Conservation (phyloP, 352 stramenopile species). For the Globisporangium lucens region DNA sequence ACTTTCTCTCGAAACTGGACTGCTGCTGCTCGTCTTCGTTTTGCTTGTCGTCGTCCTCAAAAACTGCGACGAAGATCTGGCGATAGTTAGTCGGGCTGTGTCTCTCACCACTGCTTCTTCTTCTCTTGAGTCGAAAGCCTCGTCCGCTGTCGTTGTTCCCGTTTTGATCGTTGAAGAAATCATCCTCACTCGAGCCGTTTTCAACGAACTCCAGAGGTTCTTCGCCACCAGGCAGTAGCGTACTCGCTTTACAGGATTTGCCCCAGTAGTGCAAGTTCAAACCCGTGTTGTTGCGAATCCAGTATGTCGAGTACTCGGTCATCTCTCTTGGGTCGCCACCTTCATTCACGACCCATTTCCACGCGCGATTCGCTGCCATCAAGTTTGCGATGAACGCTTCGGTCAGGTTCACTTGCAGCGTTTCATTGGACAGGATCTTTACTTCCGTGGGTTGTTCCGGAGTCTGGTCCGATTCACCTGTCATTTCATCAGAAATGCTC, state of each 20-base stretch:
- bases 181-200: not conserved
- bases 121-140: not conserved
- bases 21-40: slow-evolving; percentile 21
- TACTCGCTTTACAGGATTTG: slow-evolving; percentile 47
- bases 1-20: slow-evolving; percentile 36
- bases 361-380: slow-evolving; percentile 70
- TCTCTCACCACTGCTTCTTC: slow-evolving; percentile 17
- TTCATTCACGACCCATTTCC: slow-evolving; percentile 75
- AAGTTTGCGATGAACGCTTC: slow-evolving; percentile 80
- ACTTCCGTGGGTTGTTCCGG: slow-evolving; percentile 41
- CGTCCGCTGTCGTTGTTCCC: slow-evolving; percentile 1
- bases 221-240: slow-evolving; percentile 49
- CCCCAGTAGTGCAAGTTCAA: slow-evolving; percentile 77
- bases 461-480: slow-evolving; percentile 20
- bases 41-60: slow-evolving; percentile 41
- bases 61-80: slow-evolving; percentile 69
- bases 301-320: slow-evolving; percentile 83
- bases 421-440: slow-evolving; percentile 55
- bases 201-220: slow-evolving; percentile 62
- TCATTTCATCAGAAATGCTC: slow-evolving; percentile 1
- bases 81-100: slow-evolving; percentile 27
- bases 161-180: slow-evolving; percentile 6
- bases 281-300: slow-evolving; percentile 85
- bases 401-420: slow-evolving; percentile 77
- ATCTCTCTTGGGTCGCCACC: slow-evolving; percentile 65